These are phyloP conservation scores for Dorcoceras hygrometricum DNA, from an alignment of 257 asterid genomes.

Conservation along the genomic window DNA sequence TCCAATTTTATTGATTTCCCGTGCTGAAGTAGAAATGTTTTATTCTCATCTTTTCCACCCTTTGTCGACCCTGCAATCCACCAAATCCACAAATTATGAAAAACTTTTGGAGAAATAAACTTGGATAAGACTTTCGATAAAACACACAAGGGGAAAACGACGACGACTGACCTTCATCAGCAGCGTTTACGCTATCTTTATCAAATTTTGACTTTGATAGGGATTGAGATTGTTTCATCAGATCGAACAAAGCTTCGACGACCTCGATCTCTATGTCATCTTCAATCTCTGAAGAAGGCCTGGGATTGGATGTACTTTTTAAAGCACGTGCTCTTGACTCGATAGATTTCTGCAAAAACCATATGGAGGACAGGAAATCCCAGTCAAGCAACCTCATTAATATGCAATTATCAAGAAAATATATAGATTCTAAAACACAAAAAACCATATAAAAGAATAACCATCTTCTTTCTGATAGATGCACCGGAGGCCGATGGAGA, in stretches of 20 bases:
- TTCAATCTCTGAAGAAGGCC: conserved; percentile 32
- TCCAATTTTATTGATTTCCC: conserved; percentile 34
- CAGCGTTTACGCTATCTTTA: conserved; percentile 24
- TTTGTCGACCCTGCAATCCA: conserved; percentile 42
- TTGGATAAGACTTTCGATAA: conserved; percentile 11
- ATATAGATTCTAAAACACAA: neutral
- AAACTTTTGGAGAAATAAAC: conserved; percentile 8
- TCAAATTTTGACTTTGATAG: conserved; percentile 29
- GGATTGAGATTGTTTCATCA: conserved; percentile 54
- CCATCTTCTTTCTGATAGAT: conserved; percentile 39
- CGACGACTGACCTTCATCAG: conserved; percentile 29
- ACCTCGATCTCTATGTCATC: conserved; percentile 70
- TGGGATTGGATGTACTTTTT: conserved; percentile 24
- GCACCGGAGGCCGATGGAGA: conserved; percentile 38
- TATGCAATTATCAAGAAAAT: neutral
- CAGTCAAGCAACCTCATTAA: conserved; percentile 19
- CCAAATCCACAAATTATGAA: conserved; percentile 33
- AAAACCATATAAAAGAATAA: conserved; percentile 19
- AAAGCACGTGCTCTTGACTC: conserved; percentile 32
- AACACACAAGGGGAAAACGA: neutral
- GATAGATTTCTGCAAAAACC: conserved; percentile 37
- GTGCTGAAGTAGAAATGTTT: conserved; percentile 30
- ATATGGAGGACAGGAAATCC: conserved; percentile 8
- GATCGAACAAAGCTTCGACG: conserved; percentile 72
- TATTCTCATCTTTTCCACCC: conserved; percentile 36